A percentile compares a stretch with the other conserved stretches of the same genome.
Evolutionary conservation across 441 rosid species (phyloP).

Genomic region (Geranium incanum): DNA sequence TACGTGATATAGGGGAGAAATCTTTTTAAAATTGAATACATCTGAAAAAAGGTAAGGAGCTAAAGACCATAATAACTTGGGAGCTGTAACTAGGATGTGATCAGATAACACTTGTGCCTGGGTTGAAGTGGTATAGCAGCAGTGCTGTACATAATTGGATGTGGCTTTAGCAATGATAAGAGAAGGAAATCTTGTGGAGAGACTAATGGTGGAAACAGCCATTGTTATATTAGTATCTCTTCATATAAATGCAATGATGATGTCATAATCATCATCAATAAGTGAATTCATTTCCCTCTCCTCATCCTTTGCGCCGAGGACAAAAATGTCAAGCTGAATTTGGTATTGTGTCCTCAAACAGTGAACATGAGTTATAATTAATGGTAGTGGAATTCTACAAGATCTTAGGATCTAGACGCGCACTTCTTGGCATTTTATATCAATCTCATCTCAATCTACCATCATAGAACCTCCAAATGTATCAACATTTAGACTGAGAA

Average conservation of each 20-base stretch:
- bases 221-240: not conserved
- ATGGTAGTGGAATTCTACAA: not conserved
- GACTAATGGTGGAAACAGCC: not conserved
- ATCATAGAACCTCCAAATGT: conserved; percentile 1
- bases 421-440: not conserved
- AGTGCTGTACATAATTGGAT: conserved; percentile 4
- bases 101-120: not conserved
- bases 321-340: too few species aligned
- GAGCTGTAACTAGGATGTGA: not conserved
- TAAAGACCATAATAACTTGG: not conserved
- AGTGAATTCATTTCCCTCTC: not conserved
- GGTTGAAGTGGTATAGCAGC: conserved; percentile 4
- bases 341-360: too few species aligned
- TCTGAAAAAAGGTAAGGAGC: not conserved
- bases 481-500: not conserved
- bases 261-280: not conserved
- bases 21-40: not conserved
- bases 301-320: too few species aligned
- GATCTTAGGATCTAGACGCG: not conserved
- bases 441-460: not conserved
- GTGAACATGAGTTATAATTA: not conserved
- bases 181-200: conserved; percentile 3
- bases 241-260: not conserved
- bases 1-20: not conserved
- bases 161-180: conserved; percentile 1